Percentiles rank a stretch among this genome's conserved stretches.
Evolutionary conservation across 768 basidiomycete genomes (phyloP).

Genomic region (Psilocybe sp.): DNA sequence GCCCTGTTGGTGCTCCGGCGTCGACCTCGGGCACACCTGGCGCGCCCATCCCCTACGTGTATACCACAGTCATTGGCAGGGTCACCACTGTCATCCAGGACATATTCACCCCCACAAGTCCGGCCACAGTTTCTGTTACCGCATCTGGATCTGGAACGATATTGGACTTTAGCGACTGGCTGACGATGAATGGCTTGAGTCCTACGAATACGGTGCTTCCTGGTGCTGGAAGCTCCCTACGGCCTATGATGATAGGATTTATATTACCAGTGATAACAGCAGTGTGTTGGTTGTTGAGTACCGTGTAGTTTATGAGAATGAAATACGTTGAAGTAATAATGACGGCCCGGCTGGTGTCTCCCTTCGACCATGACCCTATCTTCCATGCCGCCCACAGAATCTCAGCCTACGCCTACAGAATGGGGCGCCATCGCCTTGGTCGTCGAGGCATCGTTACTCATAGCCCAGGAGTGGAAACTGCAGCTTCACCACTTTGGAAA

Average conservation of each 20-base stretch:
- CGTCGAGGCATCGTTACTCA: conserved; percentile 55
- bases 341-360: not conserved
- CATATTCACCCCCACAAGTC: conserved; percentile 39
- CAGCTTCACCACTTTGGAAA: too few species aligned
- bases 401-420: conserved; percentile 8
- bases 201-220: not conserved
- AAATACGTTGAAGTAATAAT: not conserved
- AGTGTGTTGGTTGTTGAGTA: too few species aligned
- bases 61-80: conserved; percentile 45
- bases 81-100: conserved; percentile 30
- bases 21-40: conserved; percentile 35
- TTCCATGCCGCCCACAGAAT: conserved; percentile 18
- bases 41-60: conserved; percentile 47
- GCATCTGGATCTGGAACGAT: conserved; percentile 30
- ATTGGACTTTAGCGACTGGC: conserved; percentile 30
- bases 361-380: not conserved
- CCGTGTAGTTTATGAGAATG: too few species aligned
- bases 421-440: conserved; percentile 53
- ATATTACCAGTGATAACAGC: too few species aligned
- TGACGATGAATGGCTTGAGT: conserved; percentile 22
- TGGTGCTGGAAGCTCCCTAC: not conserved
- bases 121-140: conserved; percentile 22
- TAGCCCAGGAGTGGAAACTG: conserved; percentile 49
- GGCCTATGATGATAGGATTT: not conserved
- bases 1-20: conserved; percentile 57